Percentiles rank a stretch among this genome's conserved stretches.
Evolutionary conservation across 2,329 filamentous ascomycete species (phyloP).

Genomic region (Bisporella sp.): DNA sequence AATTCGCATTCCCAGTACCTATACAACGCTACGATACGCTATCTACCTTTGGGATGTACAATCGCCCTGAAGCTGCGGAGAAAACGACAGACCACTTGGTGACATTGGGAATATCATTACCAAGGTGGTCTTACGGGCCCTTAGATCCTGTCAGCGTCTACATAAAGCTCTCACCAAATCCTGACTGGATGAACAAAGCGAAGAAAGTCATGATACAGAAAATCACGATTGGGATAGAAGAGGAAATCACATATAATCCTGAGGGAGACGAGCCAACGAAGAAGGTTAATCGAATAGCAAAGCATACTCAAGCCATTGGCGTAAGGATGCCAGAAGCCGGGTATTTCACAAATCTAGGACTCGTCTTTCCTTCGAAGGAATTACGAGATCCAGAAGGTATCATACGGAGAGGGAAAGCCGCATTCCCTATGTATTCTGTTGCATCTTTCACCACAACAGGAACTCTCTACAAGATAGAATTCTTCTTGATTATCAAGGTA

Average conservation of each 20-base stretch:
- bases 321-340: slow-evolving; percentile 84
- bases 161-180: slow-evolving; percentile 87
- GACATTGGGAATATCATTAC: slow-evolving; percentile 83
- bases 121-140: slow-evolving; percentile 93
- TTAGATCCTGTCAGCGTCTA: slow-evolving; percentile 93
- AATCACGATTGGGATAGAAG: slow-evolving; percentile 88
- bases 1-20: slow-evolving; percentile 85
- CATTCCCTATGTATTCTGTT: slow-evolving; percentile 84
- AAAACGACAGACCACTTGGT: slow-evolving; percentile 84
- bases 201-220: slow-evolving; percentile 89
- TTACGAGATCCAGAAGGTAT: slow-evolving; percentile 81
- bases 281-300: slow-evolving; percentile 80
- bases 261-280: slow-evolving; percentile 92
- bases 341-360: slow-evolving; percentile 85
- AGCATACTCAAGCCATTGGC: slow-evolving; percentile 74
- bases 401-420: slow-evolving; percentile 74
- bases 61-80: slow-evolving; percentile 83
- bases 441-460: slow-evolving; percentile 90
- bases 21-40: slow-evolving; percentile 92
- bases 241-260: slow-evolving; percentile 98
- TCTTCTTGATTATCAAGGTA: slow-evolving; percentile 92
- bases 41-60: slow-evolving; percentile 99
- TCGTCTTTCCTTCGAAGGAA: slow-evolving; percentile 88
- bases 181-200: slow-evolving; percentile 85
- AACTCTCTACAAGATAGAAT: slow-evolving; percentile 96